Percentiles rank a stretch among this genome's conserved stretches.
Conservation (phyloP, 192 early-diverging fungal genomes). For the Backusella mclennaniae region DNA sequence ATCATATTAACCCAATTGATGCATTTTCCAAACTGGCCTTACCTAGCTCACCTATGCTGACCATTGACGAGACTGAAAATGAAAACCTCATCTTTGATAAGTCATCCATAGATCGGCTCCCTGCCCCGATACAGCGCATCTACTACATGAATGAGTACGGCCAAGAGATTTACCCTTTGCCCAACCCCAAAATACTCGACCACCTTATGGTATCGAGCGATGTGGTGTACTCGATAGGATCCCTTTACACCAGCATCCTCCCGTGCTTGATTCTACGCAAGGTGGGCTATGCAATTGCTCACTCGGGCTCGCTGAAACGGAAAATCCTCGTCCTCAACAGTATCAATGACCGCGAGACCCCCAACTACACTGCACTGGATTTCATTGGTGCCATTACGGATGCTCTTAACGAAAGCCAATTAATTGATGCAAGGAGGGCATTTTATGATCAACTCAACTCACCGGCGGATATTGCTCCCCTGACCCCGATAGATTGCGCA, state of each 20-base stretch:
- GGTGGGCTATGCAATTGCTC: constrained; percentile 58
- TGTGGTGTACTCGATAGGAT: constrained; percentile 69
- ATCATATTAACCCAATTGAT: constrained; percentile 32
- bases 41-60: not conserved
- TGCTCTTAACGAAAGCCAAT: constrained; percentile 53
- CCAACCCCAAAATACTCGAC: constrained; percentile 57
- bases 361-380: constrained; percentile 63
- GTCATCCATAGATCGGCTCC: constrained; percentile 39
- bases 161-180: constrained; percentile 62
- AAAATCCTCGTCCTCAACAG: constrained; percentile 72
- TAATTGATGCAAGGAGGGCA: constrained; percentile 29
- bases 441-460: constrained; percentile 14
- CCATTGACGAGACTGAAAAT: not conserved
- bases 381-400: constrained; percentile 63
- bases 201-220: constrained; percentile 49
- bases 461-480: not conserved
- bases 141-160: constrained; percentile 71
- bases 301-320: constrained; percentile 44
- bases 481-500: not conserved
- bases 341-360: constrained; percentile 62
- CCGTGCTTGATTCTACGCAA: constrained; percentile 67
- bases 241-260: constrained; percentile 66
- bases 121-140: constrained; percentile 54
- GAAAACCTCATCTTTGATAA: constrained; percentile 11
- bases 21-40: constrained; percentile 26